Base-by-base conservation (phyloP, 1,284 basidiomycete species). In the Peniophora sp. region DNA sequence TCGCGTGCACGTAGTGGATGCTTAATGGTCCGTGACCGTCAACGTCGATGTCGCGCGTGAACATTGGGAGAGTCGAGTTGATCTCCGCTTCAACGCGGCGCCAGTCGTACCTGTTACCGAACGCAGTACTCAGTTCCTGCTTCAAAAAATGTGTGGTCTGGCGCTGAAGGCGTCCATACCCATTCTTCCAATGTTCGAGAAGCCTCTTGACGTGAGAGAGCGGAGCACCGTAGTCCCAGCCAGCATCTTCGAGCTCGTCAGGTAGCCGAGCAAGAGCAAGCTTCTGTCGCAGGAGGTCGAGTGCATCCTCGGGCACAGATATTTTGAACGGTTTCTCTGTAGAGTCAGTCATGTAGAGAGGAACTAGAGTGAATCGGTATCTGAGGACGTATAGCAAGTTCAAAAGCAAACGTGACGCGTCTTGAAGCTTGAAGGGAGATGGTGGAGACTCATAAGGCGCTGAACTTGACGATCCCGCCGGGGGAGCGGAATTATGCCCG, bases 11-110 rank as follows among this genome's bases (percentile, higher is more conserved):
- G 64, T 53, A 71, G 53, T 76, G 73, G 1, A 75, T 57, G 48
- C 69, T 67, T 46, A 75, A 56, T 2, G 58, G 53, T 0, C 65
- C 70, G 43, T 67, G 68, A 5, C 55, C 62, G 0, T 69, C 64
- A 0, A 75, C 63, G 3, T 62, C 54, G 45, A 75, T 64, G 49
- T 70, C 64, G n/a, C 63, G 58, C 1, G 69, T 76, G 58, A 70
- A 75, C 64, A 71, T 71, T 12, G 74, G 72, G 0, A 78, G 49
- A 17, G 58, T 53, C 24, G 62, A 55, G 51, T 76, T 76, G 50
- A 78, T 58, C 9, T 57, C 55, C 0, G 57, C 60, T 47, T 76
- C 74, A n/a, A 67, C 58, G 20, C 56, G 61, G 46, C 68, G 64
- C 75, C 75, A 76, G 58, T 76, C 65, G 34, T 68, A 78, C 2